A percentile compares a stretch with the other conserved stretches of the same genome.
phyloP scores from a whole-genome alignment of 768 basidiomycete genomes.

The Russula foetens region DNA sequence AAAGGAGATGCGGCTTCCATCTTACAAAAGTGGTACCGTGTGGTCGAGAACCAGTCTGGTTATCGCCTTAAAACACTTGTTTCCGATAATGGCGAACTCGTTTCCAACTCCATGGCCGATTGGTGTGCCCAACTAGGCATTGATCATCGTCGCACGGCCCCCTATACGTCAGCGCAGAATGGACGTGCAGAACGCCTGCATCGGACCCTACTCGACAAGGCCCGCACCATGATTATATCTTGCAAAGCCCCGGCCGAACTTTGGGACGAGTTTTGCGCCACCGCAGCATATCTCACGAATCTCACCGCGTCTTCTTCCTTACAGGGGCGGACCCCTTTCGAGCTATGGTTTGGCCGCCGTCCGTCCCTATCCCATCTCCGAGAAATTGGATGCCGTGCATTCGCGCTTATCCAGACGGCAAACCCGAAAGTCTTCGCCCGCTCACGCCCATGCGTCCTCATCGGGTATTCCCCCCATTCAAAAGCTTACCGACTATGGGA shows the following conservation, averaged over 20 bases:
- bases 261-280: constrained; percentile 1
- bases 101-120: neutral
- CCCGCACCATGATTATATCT: neutral
- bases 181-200: neutral
- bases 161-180: neutral
- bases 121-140: neutral
- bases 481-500: too few species aligned
- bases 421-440: too few species aligned
- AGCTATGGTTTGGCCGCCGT: neutral
- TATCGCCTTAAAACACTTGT: neutral
- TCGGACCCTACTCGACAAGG: neutral
- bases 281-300: neutral
- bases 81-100: neutral
- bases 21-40: neutral
- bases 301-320: neutral
- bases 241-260: neutral
- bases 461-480: too few species aligned
- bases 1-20: neutral
- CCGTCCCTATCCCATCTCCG: neutral
- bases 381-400: too few species aligned
- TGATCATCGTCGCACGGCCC: neutral
- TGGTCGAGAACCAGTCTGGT: neutral
- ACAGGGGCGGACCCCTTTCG: neutral
- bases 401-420: too few species aligned
- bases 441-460: too few species aligned